Evolutionary conservation across 2,329 filamentous ascomycete genomes (phyloP).

Genomic region (Lachnellula occidentalis): DNA sequence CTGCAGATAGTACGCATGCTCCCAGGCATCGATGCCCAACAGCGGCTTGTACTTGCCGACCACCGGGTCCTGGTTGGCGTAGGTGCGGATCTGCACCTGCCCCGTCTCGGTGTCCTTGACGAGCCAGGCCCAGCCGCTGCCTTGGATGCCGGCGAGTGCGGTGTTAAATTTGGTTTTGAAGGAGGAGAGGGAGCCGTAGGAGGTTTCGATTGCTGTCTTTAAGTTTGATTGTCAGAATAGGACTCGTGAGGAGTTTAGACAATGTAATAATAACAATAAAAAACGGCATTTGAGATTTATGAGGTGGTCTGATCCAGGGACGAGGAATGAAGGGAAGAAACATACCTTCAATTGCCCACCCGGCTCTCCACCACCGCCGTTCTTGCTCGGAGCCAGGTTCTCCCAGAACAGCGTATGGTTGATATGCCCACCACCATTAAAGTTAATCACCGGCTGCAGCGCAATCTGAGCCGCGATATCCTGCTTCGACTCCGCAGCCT

Average conservation of each 20-base stretch:
- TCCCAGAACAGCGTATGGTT: constrained; percentile 67
- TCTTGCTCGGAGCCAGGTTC: constrained; percentile 60
- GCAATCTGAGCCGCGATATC: constrained; percentile 49
- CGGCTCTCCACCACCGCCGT: constrained; percentile 58
- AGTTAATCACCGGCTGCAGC: constrained; percentile 55
- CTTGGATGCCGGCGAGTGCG: constrained; percentile 55
- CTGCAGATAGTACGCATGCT: constrained; percentile 93
- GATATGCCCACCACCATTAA: constrained; percentile 62
- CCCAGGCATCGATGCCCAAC: constrained; percentile 89
- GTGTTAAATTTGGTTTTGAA: constrained; percentile 55
- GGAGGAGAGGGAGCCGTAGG: constrained; percentile 46
- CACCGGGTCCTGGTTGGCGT: constrained; percentile 87
- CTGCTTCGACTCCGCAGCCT: constrained; percentile 47
- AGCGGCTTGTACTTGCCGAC: constrained; percentile 77
- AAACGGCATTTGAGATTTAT: too few species aligned
- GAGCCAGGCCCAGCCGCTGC: constrained; percentile 53
- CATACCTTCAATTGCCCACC: constrained; percentile 40
- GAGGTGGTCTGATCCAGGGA: too few species aligned
- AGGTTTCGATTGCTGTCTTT: constrained; percentile 31
- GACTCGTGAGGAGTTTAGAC: too few species aligned
- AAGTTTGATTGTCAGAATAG: too few species aligned
- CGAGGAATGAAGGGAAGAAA: background rate
- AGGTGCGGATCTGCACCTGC: constrained; percentile 56
- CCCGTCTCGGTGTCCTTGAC: constrained; percentile 51
- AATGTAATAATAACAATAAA: too few species aligned